These are phyloP conservation scores for Xylaria multiplex DNA, from an alignment of 2,329 filamentous ascomycete species.

Conservation along the genomic window DNA sequence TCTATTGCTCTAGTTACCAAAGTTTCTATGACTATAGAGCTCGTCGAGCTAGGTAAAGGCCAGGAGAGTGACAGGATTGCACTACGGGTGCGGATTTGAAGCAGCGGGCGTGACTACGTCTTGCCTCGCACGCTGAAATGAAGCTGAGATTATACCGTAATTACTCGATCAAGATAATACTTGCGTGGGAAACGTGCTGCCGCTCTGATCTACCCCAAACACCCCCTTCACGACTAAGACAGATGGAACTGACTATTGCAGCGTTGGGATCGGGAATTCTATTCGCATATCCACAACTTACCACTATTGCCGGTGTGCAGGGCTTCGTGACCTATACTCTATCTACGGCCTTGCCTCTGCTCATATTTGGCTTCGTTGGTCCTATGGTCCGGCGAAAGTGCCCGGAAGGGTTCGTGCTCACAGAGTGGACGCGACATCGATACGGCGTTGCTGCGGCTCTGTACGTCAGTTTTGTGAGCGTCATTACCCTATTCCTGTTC, in stretches of 20 bases:
- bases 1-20: no score
- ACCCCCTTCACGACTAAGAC: slow-evolving; percentile 40
- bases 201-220: slow-evolving; percentile 70
- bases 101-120: no score
- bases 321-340: slow-evolving; percentile 81
- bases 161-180: slow-evolving; percentile 99
- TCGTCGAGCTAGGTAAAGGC: no score
- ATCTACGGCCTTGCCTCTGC: slow-evolving; percentile 74
- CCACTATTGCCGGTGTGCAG: slow-evolving; percentile 81
- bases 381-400: slow-evolving; percentile 83
- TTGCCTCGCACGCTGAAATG: no score
- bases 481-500: slow-evolving; percentile 85
- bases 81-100: slow-evolving; percentile 85
- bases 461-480: slow-evolving; percentile 79
- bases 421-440: slow-evolving; percentile 83
- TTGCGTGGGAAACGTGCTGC: slow-evolving; percentile 98
- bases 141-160: slow-evolving; percentile 97
- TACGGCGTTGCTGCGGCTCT: slow-evolving; percentile 77
- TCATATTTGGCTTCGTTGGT: slow-evolving; percentile 78
- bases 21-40: no score
- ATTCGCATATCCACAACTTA: slow-evolving; percentile 83
- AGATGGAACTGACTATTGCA: slow-evolving; percentile 67
- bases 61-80: no score
- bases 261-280: slow-evolving; percentile 85
- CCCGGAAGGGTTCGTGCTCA: slow-evolving; percentile 84